These are phyloP conservation scores for Microcyclosporella mali DNA, from an alignment of 2,329 filamentous ascomycete genomes.

Conservation along the genomic window DNA sequence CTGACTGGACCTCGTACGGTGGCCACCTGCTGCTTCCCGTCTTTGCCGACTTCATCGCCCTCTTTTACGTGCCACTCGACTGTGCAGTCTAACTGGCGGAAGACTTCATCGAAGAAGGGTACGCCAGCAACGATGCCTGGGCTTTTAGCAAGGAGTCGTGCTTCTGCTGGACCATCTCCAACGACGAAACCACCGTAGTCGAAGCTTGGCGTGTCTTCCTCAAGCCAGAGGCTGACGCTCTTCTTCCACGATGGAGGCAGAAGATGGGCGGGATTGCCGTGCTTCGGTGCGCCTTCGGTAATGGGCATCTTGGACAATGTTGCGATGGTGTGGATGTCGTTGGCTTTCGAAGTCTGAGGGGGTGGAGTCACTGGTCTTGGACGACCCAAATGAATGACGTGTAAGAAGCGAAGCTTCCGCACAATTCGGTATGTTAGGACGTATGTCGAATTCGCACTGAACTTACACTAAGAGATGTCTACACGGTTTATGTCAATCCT, in stretches of 20 bases:
- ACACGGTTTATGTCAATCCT: no score
- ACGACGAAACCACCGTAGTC: constrained; percentile 98
- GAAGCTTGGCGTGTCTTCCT: constrained; percentile 92
- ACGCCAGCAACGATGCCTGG: constrained; percentile 80
- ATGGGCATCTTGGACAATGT: constrained; percentile 24
- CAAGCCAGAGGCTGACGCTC: constrained; percentile 75
- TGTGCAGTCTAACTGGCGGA: constrained; percentile 78
- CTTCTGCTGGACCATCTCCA: constrained; percentile 54
- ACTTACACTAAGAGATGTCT: no score
- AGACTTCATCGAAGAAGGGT: constrained; percentile 93
- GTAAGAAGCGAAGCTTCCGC: no score
- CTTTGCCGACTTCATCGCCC: constrained; percentile 59
- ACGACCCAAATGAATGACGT: no score
- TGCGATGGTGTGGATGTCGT: constrained; percentile 1
- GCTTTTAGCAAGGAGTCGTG: constrained; percentile 51
- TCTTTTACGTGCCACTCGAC: constrained; percentile 83
- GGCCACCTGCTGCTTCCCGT: constrained; percentile 61
- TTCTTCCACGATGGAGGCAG: constrained; percentile 81
- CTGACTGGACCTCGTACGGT: constrained; percentile 80
- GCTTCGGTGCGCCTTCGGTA: constrained; percentile 48
- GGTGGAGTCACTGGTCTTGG: neutral
- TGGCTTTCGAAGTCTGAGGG: neutral
- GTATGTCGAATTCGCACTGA: no score
- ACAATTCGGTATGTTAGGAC: no score
- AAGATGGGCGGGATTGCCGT: constrained; percentile 62